Conservation (phyloP, 2,329 filamentous ascomycete genomes). For the Westerdykella ornata region DNA sequence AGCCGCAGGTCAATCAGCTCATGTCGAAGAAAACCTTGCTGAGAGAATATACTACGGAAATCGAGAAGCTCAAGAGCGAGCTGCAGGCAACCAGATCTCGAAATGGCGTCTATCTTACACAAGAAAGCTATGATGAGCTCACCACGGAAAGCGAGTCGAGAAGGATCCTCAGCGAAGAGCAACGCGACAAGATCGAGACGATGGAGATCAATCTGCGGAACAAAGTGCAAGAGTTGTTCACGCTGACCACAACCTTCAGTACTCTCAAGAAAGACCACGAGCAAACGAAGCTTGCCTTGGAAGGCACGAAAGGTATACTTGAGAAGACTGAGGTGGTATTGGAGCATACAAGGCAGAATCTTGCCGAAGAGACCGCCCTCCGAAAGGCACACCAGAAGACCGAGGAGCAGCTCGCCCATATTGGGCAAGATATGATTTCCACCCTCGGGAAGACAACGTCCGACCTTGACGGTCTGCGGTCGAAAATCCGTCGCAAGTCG, state of each 20-base stretch:
- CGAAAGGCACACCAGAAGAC: slow-evolving; percentile 81
- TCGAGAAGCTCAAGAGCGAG: slow-evolving; percentile 90
- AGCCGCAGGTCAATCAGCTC: slow-evolving; percentile 87
- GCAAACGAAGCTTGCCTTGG: slow-evolving; percentile 61
- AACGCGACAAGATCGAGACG: slow-evolving; percentile 83
- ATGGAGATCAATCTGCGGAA: slow-evolving; percentile 86
- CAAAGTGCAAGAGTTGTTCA: slow-evolving; percentile 88
- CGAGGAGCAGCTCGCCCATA: slow-evolving; percentile 64
- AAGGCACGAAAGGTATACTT: slow-evolving; percentile 72
- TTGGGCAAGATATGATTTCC: slow-evolving; percentile 69
- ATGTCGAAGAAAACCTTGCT: slow-evolving; percentile 90
- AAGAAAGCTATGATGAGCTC: slow-evolving; percentile 84
- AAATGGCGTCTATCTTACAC: slow-evolving; percentile 89
- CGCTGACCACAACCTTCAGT: slow-evolving; percentile 79
- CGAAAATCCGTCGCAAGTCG: slow-evolving; percentile 79
- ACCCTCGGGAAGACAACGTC: slow-evolving; percentile 71
- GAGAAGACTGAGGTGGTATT: slow-evolving; percentile 85
- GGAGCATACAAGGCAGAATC: slow-evolving; percentile 63
- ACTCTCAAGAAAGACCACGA: slow-evolving; percentile 87
- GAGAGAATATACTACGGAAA: slow-evolving; percentile 82
- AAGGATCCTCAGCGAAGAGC: slow-evolving; percentile 85
- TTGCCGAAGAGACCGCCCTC: slow-evolving; percentile 72
- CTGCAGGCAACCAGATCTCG: slow-evolving; percentile 86
- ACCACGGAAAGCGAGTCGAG: slow-evolving; percentile 87
- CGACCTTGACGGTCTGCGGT: slow-evolving; percentile 74